Conservation (phyloP, 768 basidiomycete genomes). For the Tricholoma sp. region DNA sequence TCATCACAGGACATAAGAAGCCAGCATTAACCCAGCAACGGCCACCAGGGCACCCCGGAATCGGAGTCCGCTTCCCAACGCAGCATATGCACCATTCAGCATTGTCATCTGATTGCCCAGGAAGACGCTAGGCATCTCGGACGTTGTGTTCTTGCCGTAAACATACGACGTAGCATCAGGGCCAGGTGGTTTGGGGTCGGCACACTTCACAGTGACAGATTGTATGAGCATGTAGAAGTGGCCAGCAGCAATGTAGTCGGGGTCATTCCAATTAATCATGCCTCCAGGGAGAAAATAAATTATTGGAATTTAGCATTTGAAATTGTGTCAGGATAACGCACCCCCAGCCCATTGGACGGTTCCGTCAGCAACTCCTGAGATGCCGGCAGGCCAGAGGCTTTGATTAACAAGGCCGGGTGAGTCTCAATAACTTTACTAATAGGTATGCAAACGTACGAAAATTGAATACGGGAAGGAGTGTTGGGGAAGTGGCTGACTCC, state of each 20-base stretch:
- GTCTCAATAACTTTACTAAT: background rate
- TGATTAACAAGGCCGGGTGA: background rate
- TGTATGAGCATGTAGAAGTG: conserved; percentile 67
- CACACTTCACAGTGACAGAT: conserved; percentile 60
- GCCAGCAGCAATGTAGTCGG: conserved; percentile 70
- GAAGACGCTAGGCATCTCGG: conserved; percentile 45
- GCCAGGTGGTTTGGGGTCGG: conserved; percentile 38
- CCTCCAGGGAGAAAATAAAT: conserved; percentile 22
- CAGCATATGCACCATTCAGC: conserved; percentile 38
- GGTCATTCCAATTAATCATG: conserved; percentile 76
- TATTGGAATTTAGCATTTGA: background rate
- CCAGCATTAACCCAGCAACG: conserved; percentile 18
- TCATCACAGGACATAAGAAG: conserved; percentile 16
- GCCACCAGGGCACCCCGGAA: conserved; percentile 19
- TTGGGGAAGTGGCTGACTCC: conserved; percentile 63
- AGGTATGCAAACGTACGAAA: conserved; percentile 50
- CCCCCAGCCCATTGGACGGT: conserved; percentile 79
- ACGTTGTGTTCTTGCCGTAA: conserved; percentile 51
- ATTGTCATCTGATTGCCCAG: conserved; percentile 57
- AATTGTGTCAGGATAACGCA: conserved; percentile 7
- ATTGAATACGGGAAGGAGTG: conserved; percentile 76
- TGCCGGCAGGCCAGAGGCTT: conserved; percentile 81
- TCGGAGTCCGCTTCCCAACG: conserved; percentile 2
- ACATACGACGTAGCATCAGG: conserved; percentile 57
- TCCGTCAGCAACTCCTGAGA: conserved; percentile 52